Conservation (phyloP, 2,329 filamentous ascomycete genomes). For the Capronia epimyces region DNA sequence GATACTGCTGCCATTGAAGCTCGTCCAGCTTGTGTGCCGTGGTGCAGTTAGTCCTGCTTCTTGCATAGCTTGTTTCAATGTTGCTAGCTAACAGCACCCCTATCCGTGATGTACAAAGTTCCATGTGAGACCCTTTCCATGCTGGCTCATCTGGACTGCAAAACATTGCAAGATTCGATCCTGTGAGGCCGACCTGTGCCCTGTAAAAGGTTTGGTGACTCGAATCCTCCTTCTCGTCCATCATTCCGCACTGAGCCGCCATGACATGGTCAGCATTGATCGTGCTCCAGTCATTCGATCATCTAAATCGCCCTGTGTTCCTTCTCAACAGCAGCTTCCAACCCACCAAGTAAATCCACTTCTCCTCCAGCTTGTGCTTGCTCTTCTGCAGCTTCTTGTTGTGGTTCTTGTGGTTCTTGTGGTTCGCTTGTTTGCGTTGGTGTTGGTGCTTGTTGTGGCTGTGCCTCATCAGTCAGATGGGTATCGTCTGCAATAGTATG, state of each 20-base stretch:
- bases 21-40: too few species aligned
- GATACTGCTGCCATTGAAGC: too few species aligned
- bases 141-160: too few species aligned
- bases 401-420: background rate
- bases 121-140: too few species aligned
- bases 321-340: constrained; percentile 18
- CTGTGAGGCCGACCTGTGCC: too few species aligned
- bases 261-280: background rate
- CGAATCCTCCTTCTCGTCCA: too few species aligned
- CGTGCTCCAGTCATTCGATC: background rate
- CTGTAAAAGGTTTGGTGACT: too few species aligned
- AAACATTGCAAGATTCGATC: too few species aligned
- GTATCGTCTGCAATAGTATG: background rate
- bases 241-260: background rate
- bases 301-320: constrained; percentile 4
- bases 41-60: too few species aligned
- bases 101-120: too few species aligned
- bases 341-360: constrained; percentile 18
- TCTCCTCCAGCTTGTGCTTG: constrained; percentile 1
- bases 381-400: background rate
- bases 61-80: too few species aligned
- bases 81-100: too few species aligned
- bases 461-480: background rate
- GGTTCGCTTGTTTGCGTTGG: background rate
- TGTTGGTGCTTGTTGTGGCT: background rate